Evolutionary conservation across 1,284 basidiomycete genomes (phyloP), one percentile per base, ranked within the genome.

Genomic region (Coniferiporia weirii): DNA sequence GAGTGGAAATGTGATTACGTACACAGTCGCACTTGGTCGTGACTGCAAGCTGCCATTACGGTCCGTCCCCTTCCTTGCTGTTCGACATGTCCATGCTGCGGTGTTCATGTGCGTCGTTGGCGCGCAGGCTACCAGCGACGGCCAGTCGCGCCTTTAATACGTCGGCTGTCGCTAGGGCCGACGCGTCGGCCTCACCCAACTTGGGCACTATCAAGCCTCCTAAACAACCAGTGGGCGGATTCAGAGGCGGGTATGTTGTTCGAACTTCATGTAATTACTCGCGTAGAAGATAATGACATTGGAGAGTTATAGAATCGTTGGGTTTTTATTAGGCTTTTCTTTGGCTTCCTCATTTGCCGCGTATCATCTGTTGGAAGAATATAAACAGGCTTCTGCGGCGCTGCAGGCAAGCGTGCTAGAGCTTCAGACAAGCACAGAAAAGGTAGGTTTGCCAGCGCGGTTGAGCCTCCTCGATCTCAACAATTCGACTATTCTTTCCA

Each of bases 321-420:
- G 94, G 0, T 96, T 96, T 70, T 74, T 95, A 48, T 83, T 94
- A 66, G 93, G 93, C 0, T 95, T 95, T 75, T 93, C 92, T 4
- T 72, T 93, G 46, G 89, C 89, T 6, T 88, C 91, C 1, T 86
- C 89, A 0, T 84, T 89, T 67, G 92, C 92, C 50, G 88, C 92
- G 52, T 95, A 93, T 71, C 86, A 92, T 69, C 77, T 97, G 27
- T 76, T 95, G 54, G 90, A 95, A 65, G 94, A 96, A 74, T 95
- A 94, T 74, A 92, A 93, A 71, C 77, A 83, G 54, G 93, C 94
- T 7, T 91, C 89, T 4, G 86, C 87, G 27, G 81, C 90, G 32
- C 76, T 96, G 60, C 87, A 95, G 69, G 83, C 88, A 17, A 93
- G 90, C 67, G 89, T 96, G 19, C 87, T 93, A 67, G 91, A 95